Base-by-base conservation (phyloP, 345 rosid genomes). In the Gossypium thurberi region DNA sequence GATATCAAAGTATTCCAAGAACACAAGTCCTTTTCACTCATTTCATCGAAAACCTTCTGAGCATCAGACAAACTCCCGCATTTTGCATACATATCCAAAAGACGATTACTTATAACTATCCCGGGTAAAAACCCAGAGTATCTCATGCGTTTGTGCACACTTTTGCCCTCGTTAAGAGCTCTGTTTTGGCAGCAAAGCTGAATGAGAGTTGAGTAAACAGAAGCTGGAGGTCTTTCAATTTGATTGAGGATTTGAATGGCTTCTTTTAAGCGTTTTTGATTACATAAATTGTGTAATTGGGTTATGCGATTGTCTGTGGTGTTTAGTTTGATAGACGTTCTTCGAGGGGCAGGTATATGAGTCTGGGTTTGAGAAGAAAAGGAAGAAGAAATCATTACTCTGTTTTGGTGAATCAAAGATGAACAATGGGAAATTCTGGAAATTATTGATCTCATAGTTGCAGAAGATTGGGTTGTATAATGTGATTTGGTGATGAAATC, bases 1-100 rank as follows among this genome's bases (percentile, higher is more conserved):
- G 85, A 86, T 0, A 91, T 83, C 89, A 90, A 78, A 50, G 89
- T 78, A 51, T 91, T 94, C 92, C 94, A 91, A 5, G 98, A 91
- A 63, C 98, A 91, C 78, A 86, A 62, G 60, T 91, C 98, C 78
- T 82, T 89, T 0, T 75, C 70, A n/a, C 37, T 4, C 95, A 91
- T 90, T 80, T 80, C 85, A 44, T 88, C 86, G 63, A 91, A 94
- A 74, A 89, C 1, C 1, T 84, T 78, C 71, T 63, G 91, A 20
- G 98, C 93, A 74, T 87, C 82, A 4, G 11, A 74, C 66, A 91
- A 66, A 57, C 84, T 74, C 8, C 75, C 85, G 56, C 93, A 90
- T 75, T 90, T 94, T 9, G 76, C 78, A 18, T 94, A 94, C 98
- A 94, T 83, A 0, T 88, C 83, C 3, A 94, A 72, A 44, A 94